Base-by-base conservation (phyloP, 495 filamentous ascomycete genomes). In the Lepraria neglecta region DNA sequence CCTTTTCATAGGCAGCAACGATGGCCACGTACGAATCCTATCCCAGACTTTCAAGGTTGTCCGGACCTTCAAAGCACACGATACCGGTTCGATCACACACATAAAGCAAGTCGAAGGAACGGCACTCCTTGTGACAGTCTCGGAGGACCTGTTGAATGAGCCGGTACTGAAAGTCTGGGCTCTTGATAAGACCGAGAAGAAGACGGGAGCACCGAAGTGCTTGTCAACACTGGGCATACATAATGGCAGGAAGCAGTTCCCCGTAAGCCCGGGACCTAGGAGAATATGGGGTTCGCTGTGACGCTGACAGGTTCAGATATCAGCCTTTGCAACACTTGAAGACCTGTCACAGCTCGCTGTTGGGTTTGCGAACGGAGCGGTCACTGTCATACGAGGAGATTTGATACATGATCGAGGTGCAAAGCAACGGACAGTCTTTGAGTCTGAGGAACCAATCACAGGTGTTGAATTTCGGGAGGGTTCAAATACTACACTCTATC, bases 391-490 rank as follows among this genome's bases (percentile, higher is more conserved):
- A 60, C 83, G 94, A 44, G 94, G 94, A 57, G 94, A 98, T 73
- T 75, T 98, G 51, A 91, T 98, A 61, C 89, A 97, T 71, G 95
- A 97, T 71, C 84, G 91, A 62, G 94, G 94, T n/a, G 89, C 94
- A 42, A 92, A 91, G 70, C 94, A 98, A 71, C 84, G 95, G 27
- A 92, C 92, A 31, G 91, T 98, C 31, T 95, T 95, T 74, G 94
- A 97, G 68, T 96, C 92, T 3, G 91, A 97, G 66, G 94, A 98
- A 67, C 94, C 94, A 0, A 87, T 98, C 43, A 98, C 94, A 0
- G 94, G 91, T 5, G 86, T 96, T 24, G 87, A 90, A 58, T 83
- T 95, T 63, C 78, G 83, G 33, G 82, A 86, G 59, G 85, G 85
- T 10, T 72, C 71, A 3, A 82, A 74, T 55, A 92, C 86, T 1